phyloP scores from a whole-genome alignment of 2,329 filamentous ascomycete genomes.

The Nothophoma quercina region DNA sequence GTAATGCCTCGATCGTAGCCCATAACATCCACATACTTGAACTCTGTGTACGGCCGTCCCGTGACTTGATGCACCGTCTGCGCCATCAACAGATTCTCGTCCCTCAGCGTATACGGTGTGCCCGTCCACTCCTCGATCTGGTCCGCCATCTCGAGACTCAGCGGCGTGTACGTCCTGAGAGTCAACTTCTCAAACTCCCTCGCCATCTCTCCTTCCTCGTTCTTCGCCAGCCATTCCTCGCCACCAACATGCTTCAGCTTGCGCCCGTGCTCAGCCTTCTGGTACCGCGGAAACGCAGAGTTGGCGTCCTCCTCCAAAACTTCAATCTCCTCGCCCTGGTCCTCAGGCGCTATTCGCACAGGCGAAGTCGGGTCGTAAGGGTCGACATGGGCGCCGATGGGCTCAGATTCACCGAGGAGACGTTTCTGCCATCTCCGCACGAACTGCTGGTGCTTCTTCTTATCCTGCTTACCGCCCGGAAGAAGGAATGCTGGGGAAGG shows the following conservation, averaged over 20 bases:
- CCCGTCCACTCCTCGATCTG: slow-evolving; percentile 42
- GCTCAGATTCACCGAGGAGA: slow-evolving; percentile 46
- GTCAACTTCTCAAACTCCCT: slow-evolving; percentile 47
- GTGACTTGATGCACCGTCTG: slow-evolving; percentile 41
- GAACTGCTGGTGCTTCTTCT: slow-evolving; percentile 47
- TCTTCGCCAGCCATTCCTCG: slow-evolving; percentile 52
- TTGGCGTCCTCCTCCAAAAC: slow-evolving; percentile 36
- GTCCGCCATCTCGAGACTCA: slow-evolving; percentile 40
- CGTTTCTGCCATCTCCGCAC: slow-evolving; percentile 48
- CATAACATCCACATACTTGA: slow-evolving; percentile 23
- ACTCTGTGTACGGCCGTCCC: slow-evolving; percentile 42
- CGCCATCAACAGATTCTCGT: slow-evolving; percentile 40
- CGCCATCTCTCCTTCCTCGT: slow-evolving; percentile 39
- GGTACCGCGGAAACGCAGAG: slow-evolving; percentile 12
- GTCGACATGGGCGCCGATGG: slow-evolving; percentile 48
- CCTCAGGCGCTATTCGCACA: slow-evolving; percentile 45
- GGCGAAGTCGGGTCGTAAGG: slow-evolving; percentile 48
- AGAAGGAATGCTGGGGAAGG: slow-evolving; percentile 33
- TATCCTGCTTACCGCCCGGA: slow-evolving; percentile 40
- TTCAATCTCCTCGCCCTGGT: slow-evolving; percentile 45
- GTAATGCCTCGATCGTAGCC: neutral
- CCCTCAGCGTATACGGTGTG: slow-evolving; percentile 39
- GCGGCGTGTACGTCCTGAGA: slow-evolving; percentile 41
- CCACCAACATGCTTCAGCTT: slow-evolving; percentile 63
- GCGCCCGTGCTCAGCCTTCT: slow-evolving; percentile 14